These are phyloP conservation scores for Helicocarpus griseus DNA, from an alignment of 2,329 filamentous ascomycete genomes.

Conservation along the genomic window DNA sequence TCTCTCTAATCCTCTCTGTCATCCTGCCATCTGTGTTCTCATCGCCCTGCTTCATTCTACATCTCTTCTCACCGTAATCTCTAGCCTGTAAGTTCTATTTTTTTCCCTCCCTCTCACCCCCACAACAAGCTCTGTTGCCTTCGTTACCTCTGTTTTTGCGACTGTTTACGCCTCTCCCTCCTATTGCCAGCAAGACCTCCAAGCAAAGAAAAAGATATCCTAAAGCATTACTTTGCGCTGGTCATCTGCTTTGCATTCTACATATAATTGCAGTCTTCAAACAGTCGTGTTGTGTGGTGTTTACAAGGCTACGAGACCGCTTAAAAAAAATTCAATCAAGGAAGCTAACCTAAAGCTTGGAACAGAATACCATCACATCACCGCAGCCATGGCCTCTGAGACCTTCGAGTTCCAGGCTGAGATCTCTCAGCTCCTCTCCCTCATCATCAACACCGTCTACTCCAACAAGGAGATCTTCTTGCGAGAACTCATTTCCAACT, in stretches of 20 bases:
- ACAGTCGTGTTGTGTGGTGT: too few species aligned
- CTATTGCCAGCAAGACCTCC: constrained; percentile 7
- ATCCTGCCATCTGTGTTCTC: constrained; percentile 3
- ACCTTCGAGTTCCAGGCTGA: constrained; percentile 99
- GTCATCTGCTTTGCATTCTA: neutral
- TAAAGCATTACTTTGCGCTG: constrained; percentile 41
- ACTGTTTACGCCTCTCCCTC: constrained; percentile 10
- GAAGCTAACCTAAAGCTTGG: neutral
- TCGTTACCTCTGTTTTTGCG: neutral
- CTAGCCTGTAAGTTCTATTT: constrained; percentile 9
- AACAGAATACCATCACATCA: constrained; percentile 7
- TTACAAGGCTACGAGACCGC: neutral
- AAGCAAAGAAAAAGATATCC: constrained; percentile 63
- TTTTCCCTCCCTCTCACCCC: constrained; percentile 2
- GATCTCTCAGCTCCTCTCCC: constrained; percentile 98
- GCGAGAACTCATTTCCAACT: constrained; percentile 96
- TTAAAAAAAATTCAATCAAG: neutral
- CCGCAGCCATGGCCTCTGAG: constrained; percentile 68
- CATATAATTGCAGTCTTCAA: neutral
- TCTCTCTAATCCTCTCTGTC: constrained; percentile 1
- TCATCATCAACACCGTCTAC: constrained; percentile 99
- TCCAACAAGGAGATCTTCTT: constrained; percentile 99
- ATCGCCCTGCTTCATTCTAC: constrained; percentile 1
- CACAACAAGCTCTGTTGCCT: neutral
- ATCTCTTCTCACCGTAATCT: constrained; percentile 9